Evolutionary conservation across 768 basidiomycete genomes (phyloP).

Genomic region (Tephrocybe sp.): DNA sequence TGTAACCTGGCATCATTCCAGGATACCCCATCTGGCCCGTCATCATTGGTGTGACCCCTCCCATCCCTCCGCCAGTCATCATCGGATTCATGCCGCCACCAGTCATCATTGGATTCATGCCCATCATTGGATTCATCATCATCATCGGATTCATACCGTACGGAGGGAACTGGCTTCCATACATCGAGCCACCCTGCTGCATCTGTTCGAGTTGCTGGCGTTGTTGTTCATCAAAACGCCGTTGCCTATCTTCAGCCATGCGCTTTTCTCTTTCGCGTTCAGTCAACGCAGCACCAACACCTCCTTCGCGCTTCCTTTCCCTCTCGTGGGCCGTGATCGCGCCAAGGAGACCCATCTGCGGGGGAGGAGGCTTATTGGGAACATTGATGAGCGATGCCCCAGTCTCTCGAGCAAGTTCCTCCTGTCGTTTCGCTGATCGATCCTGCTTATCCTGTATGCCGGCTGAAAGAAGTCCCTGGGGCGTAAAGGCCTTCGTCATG

Average conservation of each 20-base stretch:
- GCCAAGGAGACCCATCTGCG: constrained; percentile 92
- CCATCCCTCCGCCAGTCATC: constrained; percentile 45
- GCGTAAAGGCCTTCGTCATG: constrained; percentile 92
- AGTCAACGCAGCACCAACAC: constrained; percentile 90
- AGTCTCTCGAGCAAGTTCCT: constrained; percentile 87
- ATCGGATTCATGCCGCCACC: constrained; percentile 46
- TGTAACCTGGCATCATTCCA: constrained; percentile 56
- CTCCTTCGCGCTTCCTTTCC: constrained; percentile 91
- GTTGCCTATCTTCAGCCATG: constrained; percentile 86
- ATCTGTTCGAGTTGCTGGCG: constrained; percentile 88
- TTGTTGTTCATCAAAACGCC: constrained; percentile 89
- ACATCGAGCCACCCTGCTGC: constrained; percentile 75
- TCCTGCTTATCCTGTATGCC: constrained; percentile 96
- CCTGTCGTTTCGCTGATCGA: constrained; percentile 92
- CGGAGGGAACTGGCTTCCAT: constrained; percentile 47
- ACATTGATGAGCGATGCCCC: constrained; percentile 94
- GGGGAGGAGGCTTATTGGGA: constrained; percentile 91
- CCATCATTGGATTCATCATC: constrained; percentile 55
- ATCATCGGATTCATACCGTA: constrained; percentile 80
- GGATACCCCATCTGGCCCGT: constrained; percentile 47
- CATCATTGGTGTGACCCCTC: constrained; percentile 41
- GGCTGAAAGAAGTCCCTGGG: constrained; percentile 91
- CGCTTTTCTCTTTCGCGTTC: constrained; percentile 94
- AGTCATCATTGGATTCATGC: constrained; percentile 52
- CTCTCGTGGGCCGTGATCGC: constrained; percentile 95